Evolutionary conservation across 495 filamentous ascomycete species (phyloP).

Genomic region (Aspergillus baeticus): DNA sequence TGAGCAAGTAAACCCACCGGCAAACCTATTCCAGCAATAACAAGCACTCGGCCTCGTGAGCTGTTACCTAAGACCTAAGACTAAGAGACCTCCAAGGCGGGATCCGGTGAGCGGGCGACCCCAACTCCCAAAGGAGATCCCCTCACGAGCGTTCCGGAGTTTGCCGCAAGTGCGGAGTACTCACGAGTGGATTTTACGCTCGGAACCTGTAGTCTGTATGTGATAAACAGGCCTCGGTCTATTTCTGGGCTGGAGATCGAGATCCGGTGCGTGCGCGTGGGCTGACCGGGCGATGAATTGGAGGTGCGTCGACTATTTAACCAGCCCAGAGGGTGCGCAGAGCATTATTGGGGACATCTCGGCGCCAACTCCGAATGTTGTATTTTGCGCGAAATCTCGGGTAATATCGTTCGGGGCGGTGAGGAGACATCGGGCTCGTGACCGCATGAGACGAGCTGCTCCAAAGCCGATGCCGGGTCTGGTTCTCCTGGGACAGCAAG

Average conservation of each 20-base stretch:
- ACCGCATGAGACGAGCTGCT: not conserved
- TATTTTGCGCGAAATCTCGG: not conserved
- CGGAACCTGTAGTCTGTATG: too few species aligned
- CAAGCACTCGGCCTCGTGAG: too few species aligned
- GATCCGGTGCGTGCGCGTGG: not conserved
- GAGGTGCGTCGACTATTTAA: not conserved
- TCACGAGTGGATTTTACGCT: too few species aligned
- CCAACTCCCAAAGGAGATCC: not conserved
- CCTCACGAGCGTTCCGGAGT: constrained; percentile 13
- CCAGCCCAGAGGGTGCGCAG: not conserved
- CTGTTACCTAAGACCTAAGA: too few species aligned
- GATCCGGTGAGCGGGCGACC: not conserved
- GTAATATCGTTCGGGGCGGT: constrained; percentile 7
- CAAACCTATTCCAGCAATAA: too few species aligned
- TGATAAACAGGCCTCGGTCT: not conserved
- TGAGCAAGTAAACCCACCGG: too few species aligned
- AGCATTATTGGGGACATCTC: not conserved
- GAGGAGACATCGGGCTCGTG: not conserved
- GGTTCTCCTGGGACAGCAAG: not conserved
- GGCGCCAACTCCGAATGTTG: not conserved
- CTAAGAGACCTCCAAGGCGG: too few species aligned
- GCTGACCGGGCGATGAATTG: not conserved
- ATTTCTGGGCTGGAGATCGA: not conserved
- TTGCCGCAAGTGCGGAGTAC: constrained; percentile 13
- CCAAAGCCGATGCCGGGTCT: constrained; percentile 6